Percentiles rank a stretch among this genome's conserved stretches.
phyloP scores from a whole-genome alignment of 2,329 filamentous ascomycete species.

The Trichophaea hybrida region DNA sequence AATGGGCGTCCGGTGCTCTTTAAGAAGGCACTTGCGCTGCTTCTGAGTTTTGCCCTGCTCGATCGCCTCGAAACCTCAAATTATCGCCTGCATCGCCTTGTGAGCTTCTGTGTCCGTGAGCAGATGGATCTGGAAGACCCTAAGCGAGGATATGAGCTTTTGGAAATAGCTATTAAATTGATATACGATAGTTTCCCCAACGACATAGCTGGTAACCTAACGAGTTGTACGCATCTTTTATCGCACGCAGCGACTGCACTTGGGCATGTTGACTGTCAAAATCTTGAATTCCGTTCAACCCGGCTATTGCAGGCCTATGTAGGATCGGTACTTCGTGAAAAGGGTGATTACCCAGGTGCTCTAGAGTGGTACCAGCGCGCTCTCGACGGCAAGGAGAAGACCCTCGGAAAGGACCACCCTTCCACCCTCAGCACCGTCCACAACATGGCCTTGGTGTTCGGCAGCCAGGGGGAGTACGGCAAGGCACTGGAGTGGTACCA shows the following conservation, averaged over 20 bases:
- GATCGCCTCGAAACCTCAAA: neutral
- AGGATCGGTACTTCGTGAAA: neutral
- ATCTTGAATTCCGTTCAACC: neutral
- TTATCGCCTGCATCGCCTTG: conserved; percentile 6
- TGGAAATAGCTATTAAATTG: neutral
- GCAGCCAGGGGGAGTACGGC: conserved; percentile 4
- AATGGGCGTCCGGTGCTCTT: neutral
- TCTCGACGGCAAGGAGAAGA: conserved; percentile 6
- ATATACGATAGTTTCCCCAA: neutral
- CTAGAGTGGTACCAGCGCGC: neutral
- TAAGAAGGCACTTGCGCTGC: neutral
- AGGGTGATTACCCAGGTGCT: neutral
- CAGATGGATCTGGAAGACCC: conserved; percentile 1
- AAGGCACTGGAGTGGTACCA: conserved; percentile 2
- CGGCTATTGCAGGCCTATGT: neutral
- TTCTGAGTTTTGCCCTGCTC: conserved; percentile 6
- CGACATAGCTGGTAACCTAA: neutral
- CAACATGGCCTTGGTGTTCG: conserved; percentile 14
- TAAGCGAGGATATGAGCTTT: neutral
- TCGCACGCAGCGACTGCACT: neutral
- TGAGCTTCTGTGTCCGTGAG: conserved; percentile 3
- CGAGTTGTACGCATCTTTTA: conserved; percentile 6
- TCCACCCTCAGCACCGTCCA: conserved; percentile 11
- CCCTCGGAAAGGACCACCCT: conserved; percentile 6
- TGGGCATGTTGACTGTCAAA: neutral